Conservation (phyloP, 2,329 filamentous ascomycete genomes). For the Leptographium galeiforme region DNA sequence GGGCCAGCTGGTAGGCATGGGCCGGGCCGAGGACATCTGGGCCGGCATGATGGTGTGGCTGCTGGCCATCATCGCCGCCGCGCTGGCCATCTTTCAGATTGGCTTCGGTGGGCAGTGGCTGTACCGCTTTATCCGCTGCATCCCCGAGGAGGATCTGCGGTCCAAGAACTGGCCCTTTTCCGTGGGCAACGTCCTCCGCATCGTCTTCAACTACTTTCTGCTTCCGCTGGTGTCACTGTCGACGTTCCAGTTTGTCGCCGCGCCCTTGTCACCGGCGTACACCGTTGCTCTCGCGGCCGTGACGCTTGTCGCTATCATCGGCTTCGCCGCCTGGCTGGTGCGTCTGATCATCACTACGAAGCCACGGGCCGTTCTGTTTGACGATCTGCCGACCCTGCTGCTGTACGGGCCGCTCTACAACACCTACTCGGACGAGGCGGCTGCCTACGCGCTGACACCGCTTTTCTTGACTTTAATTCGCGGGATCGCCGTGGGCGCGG, state of each 20-base stretch:
- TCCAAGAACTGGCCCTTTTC: constrained; percentile 87
- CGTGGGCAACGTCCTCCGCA: constrained; percentile 62
- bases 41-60: constrained; percentile 89
- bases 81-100: constrained; percentile 58
- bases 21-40: constrained; percentile 69
- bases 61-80: constrained; percentile 56
- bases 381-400: constrained; percentile 80
- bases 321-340: constrained; percentile 66
- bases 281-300: constrained; percentile 64
- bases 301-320: constrained; percentile 58
- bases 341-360: constrained; percentile 67
- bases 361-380: constrained; percentile 78
- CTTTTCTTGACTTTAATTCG: constrained; percentile 74
- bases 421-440: constrained; percentile 88
- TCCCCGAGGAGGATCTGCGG: constrained; percentile 73
- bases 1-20: constrained; percentile 73
- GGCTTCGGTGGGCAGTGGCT: constrained; percentile 69
- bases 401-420: constrained; percentile 92
- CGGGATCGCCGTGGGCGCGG: constrained; percentile 79
- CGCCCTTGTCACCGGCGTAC: constrained; percentile 51
- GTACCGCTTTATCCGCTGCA: constrained; percentile 56
- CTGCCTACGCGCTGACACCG: constrained; percentile 78
- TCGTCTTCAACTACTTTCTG: constrained; percentile 87
- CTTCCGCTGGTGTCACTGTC: constrained; percentile 77
- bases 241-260: constrained; percentile 79